A percentile compares a stretch with the other conserved stretches of the same genome.
Conservation (phyloP, 495 filamentous ascomycete genomes). For the Neurospora sp. region DNA sequence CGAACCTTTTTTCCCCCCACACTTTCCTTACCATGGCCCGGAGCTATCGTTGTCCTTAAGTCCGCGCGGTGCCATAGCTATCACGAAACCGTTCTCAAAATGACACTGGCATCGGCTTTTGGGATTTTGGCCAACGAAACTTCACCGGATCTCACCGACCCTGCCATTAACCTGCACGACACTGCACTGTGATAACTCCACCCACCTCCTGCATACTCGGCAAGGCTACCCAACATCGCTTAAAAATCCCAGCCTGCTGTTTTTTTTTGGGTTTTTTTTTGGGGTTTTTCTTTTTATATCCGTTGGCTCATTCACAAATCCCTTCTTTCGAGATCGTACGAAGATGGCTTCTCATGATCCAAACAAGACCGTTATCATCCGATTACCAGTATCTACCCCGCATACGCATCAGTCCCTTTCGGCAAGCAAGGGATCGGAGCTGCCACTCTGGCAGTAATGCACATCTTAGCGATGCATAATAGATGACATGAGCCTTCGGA, state of each 20-base stretch:
- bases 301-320: neutral
- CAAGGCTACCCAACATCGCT: neutral
- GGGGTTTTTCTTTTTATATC: neutral
- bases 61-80: neutral
- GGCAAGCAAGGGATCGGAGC: neutral
- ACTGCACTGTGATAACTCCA: neutral
- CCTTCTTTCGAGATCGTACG: neutral
- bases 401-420: neutral
- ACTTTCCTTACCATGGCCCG: neutral
- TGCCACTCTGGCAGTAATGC: neutral
- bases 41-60: neutral
- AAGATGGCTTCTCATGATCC: neutral
- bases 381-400: neutral
- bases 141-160: neutral
- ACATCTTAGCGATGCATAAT: neutral
- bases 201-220: neutral
- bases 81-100: neutral
- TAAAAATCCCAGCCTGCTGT: neutral
- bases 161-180: neutral
- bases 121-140: neutral
- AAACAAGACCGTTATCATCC: neutral
- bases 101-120: neutral
- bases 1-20: neutral
- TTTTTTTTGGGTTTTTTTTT: neutral
- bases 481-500: neutral